Percentiles rank a stretch among this genome's conserved stretches.
Conservation (phyloP, 75 land plant genomes). For the Pinus taeda region DNA sequence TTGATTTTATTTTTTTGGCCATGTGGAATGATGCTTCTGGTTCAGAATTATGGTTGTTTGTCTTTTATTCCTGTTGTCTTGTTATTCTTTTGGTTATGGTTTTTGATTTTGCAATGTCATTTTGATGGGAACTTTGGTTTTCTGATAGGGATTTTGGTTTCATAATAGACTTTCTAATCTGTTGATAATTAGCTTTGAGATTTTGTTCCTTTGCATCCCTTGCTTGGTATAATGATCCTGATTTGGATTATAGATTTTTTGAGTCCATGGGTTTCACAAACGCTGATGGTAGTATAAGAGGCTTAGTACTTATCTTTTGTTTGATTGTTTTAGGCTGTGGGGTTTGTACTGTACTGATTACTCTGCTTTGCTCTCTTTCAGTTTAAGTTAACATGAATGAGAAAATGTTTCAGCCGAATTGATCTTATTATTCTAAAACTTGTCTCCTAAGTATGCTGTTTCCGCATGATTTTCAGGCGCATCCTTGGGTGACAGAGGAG, state of each 20-base stretch:
- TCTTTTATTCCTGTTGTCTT: neutral
- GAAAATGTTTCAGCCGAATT: neutral
- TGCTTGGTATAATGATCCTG: neutral
- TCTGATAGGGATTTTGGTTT: neutral
- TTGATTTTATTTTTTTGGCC: neutral
- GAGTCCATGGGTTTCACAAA: constrained; percentile 1
- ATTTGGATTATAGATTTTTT: neutral
- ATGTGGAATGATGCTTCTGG: neutral
- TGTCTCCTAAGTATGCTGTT: neutral
- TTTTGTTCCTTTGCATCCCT: neutral
- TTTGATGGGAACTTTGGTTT: neutral
- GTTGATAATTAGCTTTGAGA: neutral
- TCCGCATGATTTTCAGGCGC: constrained; percentile 45
- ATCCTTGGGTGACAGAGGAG: constrained; percentile 79
- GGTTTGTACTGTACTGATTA: neutral
- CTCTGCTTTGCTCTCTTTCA: neutral
- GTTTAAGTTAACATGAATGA: neutral
- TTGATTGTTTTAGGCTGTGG: neutral
- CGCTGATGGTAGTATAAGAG: neutral
- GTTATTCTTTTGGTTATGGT: neutral
- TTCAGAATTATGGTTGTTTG: neutral
- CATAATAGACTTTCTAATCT: neutral
- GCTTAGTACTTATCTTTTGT: neutral
- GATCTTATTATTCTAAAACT: neutral
- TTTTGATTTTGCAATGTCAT: neutral